phyloP scores from a whole-genome alignment of 2,329 filamentous ascomycete species.

The Didymosphaeria variabile region DNA sequence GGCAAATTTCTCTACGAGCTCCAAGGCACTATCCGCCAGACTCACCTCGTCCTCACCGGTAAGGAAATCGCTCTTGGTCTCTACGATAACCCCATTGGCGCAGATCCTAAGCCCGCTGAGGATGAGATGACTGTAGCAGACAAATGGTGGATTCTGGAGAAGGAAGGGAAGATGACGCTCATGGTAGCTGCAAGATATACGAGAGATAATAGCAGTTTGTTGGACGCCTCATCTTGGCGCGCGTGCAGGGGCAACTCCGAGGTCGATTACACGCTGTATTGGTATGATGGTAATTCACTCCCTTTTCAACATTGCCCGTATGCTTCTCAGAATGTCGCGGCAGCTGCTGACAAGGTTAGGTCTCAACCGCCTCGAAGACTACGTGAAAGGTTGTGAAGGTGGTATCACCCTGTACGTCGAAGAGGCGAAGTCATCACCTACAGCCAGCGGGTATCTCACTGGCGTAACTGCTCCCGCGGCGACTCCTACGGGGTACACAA shows the following conservation, averaged over 20 bases:
- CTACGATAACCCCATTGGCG: constrained; percentile 4
- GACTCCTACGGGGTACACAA: neutral
- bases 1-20: constrained; percentile 15
- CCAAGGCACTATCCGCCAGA: constrained; percentile 5
- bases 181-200: neutral
- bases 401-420: constrained; percentile 10
- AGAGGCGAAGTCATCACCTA: neutral
- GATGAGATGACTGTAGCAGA: neutral
- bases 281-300: constrained; percentile 11
- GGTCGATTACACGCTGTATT: constrained; percentile 20
- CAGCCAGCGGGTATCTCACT: neutral
- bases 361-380: constrained; percentile 9
- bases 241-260: constrained; percentile 16
- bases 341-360: constrained; percentile 12
- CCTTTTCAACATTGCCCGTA: neutral
- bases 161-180: neutral
- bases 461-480: neutral
- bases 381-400: constrained; percentile 16
- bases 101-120: too few species aligned
- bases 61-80: constrained; percentile 9
- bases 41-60: constrained; percentile 16
- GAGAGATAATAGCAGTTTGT: neutral
- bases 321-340: constrained; percentile 7
- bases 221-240: constrained; percentile 14
- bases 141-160: neutral